Conservation (phyloP, 495 filamentous ascomycete genomes). For the Pseudotulostoma volvatum region DNA sequence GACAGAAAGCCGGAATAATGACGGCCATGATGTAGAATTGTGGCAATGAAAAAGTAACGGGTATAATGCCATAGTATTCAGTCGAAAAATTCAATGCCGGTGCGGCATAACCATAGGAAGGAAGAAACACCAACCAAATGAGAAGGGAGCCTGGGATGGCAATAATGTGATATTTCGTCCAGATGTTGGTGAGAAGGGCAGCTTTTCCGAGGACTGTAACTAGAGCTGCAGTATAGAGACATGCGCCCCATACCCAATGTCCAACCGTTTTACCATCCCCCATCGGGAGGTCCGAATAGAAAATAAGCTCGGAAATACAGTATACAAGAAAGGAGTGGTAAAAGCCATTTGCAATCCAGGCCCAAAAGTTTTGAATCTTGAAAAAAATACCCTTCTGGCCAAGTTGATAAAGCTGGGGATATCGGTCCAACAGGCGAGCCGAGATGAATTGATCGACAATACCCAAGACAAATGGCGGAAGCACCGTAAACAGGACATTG, state of each 20-base stretch:
- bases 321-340: constrained; percentile 93
- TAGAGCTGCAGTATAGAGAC: constrained; percentile 79
- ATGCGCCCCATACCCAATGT: constrained; percentile 95
- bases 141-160: constrained; percentile 88
- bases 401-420: constrained; percentile 89
- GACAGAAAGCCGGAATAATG: constrained; percentile 63
- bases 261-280: constrained; percentile 63
- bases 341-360: constrained; percentile 85
- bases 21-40: constrained; percentile 81
- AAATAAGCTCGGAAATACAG: constrained; percentile 66
- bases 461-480: constrained; percentile 88
- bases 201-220: constrained; percentile 91
- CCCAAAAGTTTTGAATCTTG: constrained; percentile 74
- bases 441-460: constrained; percentile 98
- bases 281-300: constrained; percentile 57
- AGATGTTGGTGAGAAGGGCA: constrained; percentile 85
- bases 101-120: constrained; percentile 78
- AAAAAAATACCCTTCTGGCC: constrained; percentile 90
- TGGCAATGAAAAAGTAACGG: constrained; percentile 61
- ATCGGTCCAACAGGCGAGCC: constrained; percentile 87
- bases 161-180: constrained; percentile 95
- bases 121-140: constrained; percentile 82
- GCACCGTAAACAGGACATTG: constrained; percentile 94
- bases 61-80: constrained; percentile 76
- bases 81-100: constrained; percentile 67